Evolutionary conservation across 2,329 filamentous ascomycete genomes (phyloP), one percentile per base, ranked within the genome.

Genomic region (Penicillium crustosum): DNA sequence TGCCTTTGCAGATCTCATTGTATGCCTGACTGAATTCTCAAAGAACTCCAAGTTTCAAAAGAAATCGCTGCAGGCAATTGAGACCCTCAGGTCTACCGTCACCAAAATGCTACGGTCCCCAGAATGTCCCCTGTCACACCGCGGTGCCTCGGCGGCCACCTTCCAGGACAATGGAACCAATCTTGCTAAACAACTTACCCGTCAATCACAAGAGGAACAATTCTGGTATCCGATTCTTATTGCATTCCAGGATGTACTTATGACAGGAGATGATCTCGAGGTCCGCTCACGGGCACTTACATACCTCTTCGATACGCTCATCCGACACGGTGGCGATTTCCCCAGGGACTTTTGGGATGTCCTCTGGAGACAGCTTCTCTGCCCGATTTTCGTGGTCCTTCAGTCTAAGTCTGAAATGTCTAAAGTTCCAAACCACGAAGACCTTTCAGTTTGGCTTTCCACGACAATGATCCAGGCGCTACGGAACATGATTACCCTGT

Each of bases 1-100:
- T 25, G 93, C 94, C 3, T 99, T 99, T 70, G 93, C 94, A 0
- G 95, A 99, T 72, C 81, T 99, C 29, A 89, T 99, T 59, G 91
- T 99, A 52, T 99, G 94, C 70, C 79, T 99, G 61, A 99, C 95
- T 0, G 92, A 97, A 73, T 99, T 99, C 73, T 97, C 93, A 19
- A 99, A 99, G 82, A 99, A 99, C 73, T 89, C 92, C 75, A 93
- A 89, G 70, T 99, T 99, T 78, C 94, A 99, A 75, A 97, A 97
- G 82, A 97, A 97, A 81, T 96, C 93, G 19, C 75, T 99, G 53
- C 92, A 96, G 70, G 93, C 94, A 0, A 93, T 99, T 72, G 94
- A 99, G 75, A 88, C 92, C 5, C 79, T 99, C 39, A 97, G 97
- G 75, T 92, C 91, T 0, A 91, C 93, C 19, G 92, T 99, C 49